Evolutionary conservation across 2,329 filamentous ascomycete genomes (phyloP).

Genomic region (Meredithiella fracta): DNA sequence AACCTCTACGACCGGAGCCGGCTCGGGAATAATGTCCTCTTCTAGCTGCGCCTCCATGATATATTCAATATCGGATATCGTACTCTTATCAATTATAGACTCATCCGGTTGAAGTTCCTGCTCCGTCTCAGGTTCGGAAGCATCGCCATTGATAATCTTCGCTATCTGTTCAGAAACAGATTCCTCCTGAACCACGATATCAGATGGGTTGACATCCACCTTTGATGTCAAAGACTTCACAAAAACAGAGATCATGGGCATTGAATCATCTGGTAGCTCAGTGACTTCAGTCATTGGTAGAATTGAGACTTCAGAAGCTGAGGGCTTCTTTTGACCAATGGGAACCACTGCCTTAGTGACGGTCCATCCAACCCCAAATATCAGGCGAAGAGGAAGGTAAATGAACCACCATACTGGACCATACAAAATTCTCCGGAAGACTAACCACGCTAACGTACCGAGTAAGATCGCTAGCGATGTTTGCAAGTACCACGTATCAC

Average conservation of each 20-base stretch:
- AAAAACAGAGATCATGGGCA: conserved; percentile 28
- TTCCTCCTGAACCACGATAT: conserved; percentile 20
- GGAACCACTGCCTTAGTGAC: conserved; percentile 36
- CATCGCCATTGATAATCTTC: conserved; percentile 31
- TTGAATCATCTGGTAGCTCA: conserved; percentile 25
- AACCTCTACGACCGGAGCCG: background rate
- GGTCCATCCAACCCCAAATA: conserved; percentile 42
- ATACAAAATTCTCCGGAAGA: conserved; percentile 73
- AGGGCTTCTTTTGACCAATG: conserved; percentile 15
- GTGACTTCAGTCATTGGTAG: conserved; percentile 18
- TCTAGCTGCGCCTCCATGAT: background rate
- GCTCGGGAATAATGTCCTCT: conserved; percentile 17
- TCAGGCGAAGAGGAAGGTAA: conserved; percentile 59
- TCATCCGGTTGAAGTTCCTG: background rate
- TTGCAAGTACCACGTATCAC: conserved; percentile 93
- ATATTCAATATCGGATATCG: conserved; percentile 13
- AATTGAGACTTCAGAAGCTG: conserved; percentile 20
- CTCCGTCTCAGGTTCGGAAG: background rate
- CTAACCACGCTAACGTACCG: conserved; percentile 64
- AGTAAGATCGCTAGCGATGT: conserved; percentile 72
- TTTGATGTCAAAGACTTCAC: background rate
- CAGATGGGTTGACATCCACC: conserved; percentile 16
- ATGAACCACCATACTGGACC: conserved; percentile 82
- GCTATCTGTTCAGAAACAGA: conserved; percentile 37
- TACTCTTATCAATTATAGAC: conserved; percentile 5